Evolutionary conservation across 306 rosid species (phyloP).

Genomic region (Ammopiptanthus mongolicus): DNA sequence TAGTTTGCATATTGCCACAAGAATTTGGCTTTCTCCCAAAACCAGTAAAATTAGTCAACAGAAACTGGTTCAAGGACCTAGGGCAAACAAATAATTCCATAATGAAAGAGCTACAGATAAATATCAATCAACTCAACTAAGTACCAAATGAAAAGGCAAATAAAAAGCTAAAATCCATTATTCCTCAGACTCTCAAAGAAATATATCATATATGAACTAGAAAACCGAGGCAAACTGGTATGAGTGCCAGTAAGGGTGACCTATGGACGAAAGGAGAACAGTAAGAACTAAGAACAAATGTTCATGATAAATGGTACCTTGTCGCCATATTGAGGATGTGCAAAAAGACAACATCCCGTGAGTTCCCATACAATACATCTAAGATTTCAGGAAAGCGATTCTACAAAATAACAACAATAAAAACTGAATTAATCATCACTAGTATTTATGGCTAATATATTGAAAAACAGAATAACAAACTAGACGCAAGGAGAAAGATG

Average conservation of each 20-base stretch:
- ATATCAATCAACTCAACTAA: background rate
- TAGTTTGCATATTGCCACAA: background rate
- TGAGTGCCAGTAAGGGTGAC: conserved; percentile 1
- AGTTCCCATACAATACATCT: conserved; percentile 62
- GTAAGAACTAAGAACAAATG: background rate
- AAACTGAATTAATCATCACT: conserved; percentile 9
- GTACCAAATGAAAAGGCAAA: conserved; percentile 7
- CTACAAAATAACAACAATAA: conserved; percentile 37
- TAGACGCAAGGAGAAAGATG: background rate
- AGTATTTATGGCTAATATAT: background rate
- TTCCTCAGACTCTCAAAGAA: background rate
- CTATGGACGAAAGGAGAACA: background rate
- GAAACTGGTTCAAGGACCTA: background rate
- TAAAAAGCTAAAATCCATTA: background rate
- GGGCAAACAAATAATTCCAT: background rate
- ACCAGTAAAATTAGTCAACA: background rate
- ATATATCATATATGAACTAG: background rate
- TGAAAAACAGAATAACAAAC: background rate
- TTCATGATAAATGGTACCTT: conserved; percentile 43
- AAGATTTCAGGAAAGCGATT: conserved; percentile 73
- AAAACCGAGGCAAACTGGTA: background rate
- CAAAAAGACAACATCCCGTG: conserved; percentile 57
- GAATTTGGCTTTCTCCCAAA: background rate
- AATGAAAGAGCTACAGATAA: background rate
- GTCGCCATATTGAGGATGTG: conserved; percentile 73